Evolutionary conservation across 495 filamentous ascomycete species (phyloP).

Genomic region (Aspergillus coremiiformis): DNA sequence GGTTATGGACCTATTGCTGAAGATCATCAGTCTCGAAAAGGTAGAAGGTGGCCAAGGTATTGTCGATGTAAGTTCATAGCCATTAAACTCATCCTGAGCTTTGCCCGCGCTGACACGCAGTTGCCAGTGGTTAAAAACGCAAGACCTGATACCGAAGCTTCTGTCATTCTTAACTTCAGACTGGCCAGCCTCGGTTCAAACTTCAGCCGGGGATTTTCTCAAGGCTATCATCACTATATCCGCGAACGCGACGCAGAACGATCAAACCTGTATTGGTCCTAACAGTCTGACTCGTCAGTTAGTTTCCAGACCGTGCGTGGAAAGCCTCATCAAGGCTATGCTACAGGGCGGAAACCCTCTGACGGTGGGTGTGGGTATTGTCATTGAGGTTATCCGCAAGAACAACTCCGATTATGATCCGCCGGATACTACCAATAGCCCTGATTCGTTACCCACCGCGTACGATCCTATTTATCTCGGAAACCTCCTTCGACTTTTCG

Average conservation of each 20-base stretch:
- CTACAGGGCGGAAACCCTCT: slow-evolving; percentile 87
- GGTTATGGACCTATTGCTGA: slow-evolving; percentile 96
- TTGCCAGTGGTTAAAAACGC: slow-evolving; percentile 80
- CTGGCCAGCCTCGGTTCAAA: slow-evolving; percentile 79
- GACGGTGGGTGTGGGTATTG: slow-evolving; percentile 92
- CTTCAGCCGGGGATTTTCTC: slow-evolving; percentile 93
- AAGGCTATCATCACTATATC: slow-evolving; percentile 99
- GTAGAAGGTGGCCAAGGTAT: slow-evolving; percentile 85
- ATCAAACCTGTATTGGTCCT: slow-evolving; percentile 94
- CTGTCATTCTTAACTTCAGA: slow-evolving; percentile 82
- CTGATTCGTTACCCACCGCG: slow-evolving; percentile 68
- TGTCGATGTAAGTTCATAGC: slow-evolving; percentile 66
- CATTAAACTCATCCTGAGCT: background rate
- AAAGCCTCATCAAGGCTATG: slow-evolving; percentile 82
- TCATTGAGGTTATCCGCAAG: slow-evolving; percentile 98
- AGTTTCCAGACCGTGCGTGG: slow-evolving; percentile 79
- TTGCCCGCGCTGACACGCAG: slow-evolving; percentile 17
- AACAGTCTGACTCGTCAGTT: slow-evolving; percentile 95
- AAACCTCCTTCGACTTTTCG: slow-evolving; percentile 84
- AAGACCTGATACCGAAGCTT: slow-evolving; percentile 81
- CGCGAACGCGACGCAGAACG: slow-evolving; percentile 94
- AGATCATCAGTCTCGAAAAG: slow-evolving; percentile 96
- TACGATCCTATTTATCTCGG: slow-evolving; percentile 97
- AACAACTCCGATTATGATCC: slow-evolving; percentile 99
- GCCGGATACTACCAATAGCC: slow-evolving; percentile 71